These are phyloP conservation scores for Salix udensis DNA, from an alignment of 345 rosid genomes.

Conservation along the genomic window DNA sequence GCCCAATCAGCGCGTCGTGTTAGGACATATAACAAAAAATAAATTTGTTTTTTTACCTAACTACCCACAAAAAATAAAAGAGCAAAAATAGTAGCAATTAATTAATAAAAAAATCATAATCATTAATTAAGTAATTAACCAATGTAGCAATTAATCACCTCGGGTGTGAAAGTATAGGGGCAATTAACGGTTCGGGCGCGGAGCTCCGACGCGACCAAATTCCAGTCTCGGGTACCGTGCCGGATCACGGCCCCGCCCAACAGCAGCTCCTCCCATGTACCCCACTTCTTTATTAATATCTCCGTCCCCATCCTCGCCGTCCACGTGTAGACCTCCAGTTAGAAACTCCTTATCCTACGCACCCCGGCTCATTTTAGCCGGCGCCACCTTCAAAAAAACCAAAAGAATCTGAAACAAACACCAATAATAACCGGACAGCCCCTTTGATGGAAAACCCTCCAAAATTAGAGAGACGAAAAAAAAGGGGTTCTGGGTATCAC, in stretches of 20 bases:
- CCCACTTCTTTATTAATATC: slow-evolving; percentile 50
- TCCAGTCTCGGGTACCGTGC: slow-evolving; percentile 75
- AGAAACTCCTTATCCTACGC: slow-evolving; percentile 10
- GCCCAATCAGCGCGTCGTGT: neutral
- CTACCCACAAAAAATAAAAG: neutral
- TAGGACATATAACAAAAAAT: neutral
- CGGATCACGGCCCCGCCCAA: slow-evolving; percentile 91
- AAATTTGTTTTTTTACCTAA: neutral
- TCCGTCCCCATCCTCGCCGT: slow-evolving; percentile 29
- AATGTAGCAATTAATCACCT: slow-evolving; percentile 38
- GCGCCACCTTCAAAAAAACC: neutral
- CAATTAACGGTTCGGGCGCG: slow-evolving; percentile 49
- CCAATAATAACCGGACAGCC: neutral
- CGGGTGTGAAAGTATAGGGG: slow-evolving; percentile 54
- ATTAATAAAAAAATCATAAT: neutral
- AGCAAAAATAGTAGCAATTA: neutral
- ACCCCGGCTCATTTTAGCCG: slow-evolving; percentile 14
- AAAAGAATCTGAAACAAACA: neutral
- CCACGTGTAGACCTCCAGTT: slow-evolving; percentile 7
- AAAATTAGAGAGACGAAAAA: neutral
- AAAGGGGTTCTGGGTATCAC: slow-evolving; percentile 1
- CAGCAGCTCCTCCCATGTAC: slow-evolving; percentile 90
- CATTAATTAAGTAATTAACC: neutral
- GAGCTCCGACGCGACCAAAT: slow-evolving; percentile 68
- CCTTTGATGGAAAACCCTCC: neutral